Conservation (phyloP, 495 filamentous ascomycete genomes). For the Podospora tetraspora region DNA sequence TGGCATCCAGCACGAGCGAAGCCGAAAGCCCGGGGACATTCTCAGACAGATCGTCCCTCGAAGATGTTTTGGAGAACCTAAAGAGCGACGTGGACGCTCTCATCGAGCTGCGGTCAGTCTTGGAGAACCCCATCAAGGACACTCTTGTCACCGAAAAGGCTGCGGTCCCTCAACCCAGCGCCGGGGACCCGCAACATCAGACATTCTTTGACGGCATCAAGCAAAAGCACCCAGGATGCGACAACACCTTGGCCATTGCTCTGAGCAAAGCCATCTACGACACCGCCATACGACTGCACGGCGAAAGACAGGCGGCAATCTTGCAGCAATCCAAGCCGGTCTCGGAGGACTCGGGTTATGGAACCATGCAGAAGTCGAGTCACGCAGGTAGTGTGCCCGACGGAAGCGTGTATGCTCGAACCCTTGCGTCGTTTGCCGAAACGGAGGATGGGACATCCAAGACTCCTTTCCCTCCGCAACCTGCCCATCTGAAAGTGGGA, state of each 20-base stretch:
- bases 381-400: neutral
- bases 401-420: slow-evolving; percentile 6
- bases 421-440: slow-evolving; percentile 4
- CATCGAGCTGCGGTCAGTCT: neutral
- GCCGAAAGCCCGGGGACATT: neutral
- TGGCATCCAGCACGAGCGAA: neutral
- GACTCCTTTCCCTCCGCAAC: slow-evolving; percentile 6
- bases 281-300: neutral
- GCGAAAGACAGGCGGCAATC: neutral
- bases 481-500: neutral
- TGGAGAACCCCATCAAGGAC: slow-evolving; percentile 5
- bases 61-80: neutral
- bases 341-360: slow-evolving; percentile 6
- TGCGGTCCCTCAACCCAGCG: neutral
- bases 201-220: slow-evolving; percentile 9
- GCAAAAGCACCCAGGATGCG: slow-evolving; percentile 7
- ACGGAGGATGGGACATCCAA: slow-evolving; percentile 1
- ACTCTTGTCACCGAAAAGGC: neutral
- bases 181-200: neutral
- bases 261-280: slow-evolving; percentile 11
- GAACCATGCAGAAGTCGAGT: neutral
- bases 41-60: neutral
- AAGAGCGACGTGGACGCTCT: slow-evolving; percentile 6
- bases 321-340: neutral
- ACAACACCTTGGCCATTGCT: neutral